Conservation (phyloP, 2,329 filamentous ascomycete species). For the Penicillium sp. region DNA sequence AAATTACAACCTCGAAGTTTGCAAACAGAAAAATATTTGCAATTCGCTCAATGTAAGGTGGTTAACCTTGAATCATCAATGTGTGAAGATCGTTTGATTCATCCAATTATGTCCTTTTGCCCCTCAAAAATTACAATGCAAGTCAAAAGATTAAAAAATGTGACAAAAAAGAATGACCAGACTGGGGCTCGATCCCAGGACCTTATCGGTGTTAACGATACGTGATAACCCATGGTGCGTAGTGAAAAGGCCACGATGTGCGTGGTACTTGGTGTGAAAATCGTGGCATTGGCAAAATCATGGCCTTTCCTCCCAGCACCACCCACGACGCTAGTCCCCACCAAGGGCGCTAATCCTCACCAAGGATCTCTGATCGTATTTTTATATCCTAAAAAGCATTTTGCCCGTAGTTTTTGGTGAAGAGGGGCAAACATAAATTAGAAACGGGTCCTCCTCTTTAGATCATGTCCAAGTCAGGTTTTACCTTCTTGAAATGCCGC, state of each 20-base stretch:
- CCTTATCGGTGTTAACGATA: slow-evolving; percentile 40
- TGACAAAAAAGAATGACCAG: slow-evolving; percentile 15
- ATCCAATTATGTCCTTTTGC: too few species aligned
- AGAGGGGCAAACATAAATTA: too few species aligned
- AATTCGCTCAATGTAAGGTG: too few species aligned
- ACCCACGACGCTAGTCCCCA: neutral
- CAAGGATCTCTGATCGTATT: too few species aligned
- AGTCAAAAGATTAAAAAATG: neutral
- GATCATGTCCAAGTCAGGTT: neutral
- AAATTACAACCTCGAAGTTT: too few species aligned
- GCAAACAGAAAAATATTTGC: too few species aligned
- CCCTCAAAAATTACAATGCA: too few species aligned
- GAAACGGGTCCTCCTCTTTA: neutral
- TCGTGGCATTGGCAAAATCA: neutral
- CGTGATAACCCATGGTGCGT: slow-evolving; percentile 29
- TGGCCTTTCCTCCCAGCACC: neutral
- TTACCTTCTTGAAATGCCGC: neutral
- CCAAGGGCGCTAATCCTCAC: neutral
- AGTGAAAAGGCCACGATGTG: neutral
- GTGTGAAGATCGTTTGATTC: too few species aligned
- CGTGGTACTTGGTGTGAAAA: neutral
- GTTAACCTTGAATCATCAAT: too few species aligned
- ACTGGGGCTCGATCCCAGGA: slow-evolving; percentile 32
- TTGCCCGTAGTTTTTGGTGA: too few species aligned
- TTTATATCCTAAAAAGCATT: too few species aligned